Conservation (phyloP, 2,329 filamentous ascomycete genomes). For the Calonectria hawksworthii region DNA sequence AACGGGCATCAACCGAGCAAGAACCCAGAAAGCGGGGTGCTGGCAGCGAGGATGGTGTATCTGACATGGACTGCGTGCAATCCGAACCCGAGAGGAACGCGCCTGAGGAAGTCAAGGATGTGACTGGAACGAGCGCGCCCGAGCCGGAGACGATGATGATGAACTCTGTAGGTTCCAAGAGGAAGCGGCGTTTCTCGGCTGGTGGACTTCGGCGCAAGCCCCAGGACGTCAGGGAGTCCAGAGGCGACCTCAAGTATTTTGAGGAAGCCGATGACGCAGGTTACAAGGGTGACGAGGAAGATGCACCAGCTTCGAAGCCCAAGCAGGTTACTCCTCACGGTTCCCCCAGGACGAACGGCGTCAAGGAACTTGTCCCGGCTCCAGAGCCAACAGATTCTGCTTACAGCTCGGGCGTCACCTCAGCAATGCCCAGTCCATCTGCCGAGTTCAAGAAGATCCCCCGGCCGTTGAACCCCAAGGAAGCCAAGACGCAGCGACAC, state of each 20-base stretch:
- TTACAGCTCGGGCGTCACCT: constrained; percentile 48
- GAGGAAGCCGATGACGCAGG: constrained; percentile 90
- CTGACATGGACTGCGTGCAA: constrained; percentile 43
- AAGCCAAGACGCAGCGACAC: constrained; percentile 75
- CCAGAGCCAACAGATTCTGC: constrained; percentile 51
- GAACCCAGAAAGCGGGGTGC: constrained; percentile 25
- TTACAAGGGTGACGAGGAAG: constrained; percentile 74
- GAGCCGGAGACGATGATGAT: constrained; percentile 69
- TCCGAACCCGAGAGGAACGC: constrained; percentile 53
- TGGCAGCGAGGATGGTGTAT: constrained; percentile 53
- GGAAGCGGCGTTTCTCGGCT: constrained; percentile 85
- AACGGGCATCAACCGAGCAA: neutral
- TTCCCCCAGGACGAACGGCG: constrained; percentile 29
- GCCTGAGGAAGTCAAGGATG: constrained; percentile 61
- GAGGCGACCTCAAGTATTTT: constrained; percentile 89
- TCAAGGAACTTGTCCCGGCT: constrained; percentile 19
- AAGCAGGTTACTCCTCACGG: neutral
- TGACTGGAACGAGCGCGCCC: constrained; percentile 75
- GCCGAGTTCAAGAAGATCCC: constrained; percentile 59
- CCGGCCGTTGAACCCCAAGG: constrained; percentile 81
- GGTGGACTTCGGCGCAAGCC: constrained; percentile 84
- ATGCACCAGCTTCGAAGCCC: constrained; percentile 19
- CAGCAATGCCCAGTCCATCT: constrained; percentile 55
- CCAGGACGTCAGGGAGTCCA: constrained; percentile 76
- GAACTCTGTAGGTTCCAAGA: constrained; percentile 57